Percentiles rank a stretch among this genome's conserved stretches.
phyloP scores from a whole-genome alignment of 768 basidiomycete genomes.

The Boletus speciosus region DNA sequence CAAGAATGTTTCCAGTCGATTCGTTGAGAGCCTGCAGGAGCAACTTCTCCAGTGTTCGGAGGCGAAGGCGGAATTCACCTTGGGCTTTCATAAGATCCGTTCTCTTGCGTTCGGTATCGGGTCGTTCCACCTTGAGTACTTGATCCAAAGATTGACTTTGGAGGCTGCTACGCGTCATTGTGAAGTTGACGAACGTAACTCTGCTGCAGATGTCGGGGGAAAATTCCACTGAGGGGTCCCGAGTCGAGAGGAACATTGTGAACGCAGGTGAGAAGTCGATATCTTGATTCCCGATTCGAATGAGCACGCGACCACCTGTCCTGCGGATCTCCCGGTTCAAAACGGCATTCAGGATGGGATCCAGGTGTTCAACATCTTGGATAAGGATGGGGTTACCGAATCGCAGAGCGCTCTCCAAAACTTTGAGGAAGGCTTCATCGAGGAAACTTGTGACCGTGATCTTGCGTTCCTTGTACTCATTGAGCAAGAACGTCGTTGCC shows the following conservation, averaged over 20 bases:
- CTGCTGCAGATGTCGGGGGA: constrained; percentile 98
- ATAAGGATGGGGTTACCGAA: constrained; percentile 98
- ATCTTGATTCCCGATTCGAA: constrained; percentile 94
- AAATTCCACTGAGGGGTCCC: constrained; percentile 97
- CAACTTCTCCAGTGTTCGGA: constrained; percentile 89
- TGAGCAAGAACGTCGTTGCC: constrained; percentile 89
- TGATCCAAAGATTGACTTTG: constrained; percentile 98
- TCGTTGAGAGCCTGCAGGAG: constrained; percentile 95
- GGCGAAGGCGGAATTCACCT: constrained; percentile 92
- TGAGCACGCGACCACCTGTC: constrained; percentile 95
- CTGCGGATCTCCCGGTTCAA: constrained; percentile 94
- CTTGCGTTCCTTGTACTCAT: constrained; percentile 94
- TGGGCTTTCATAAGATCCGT: constrained; percentile 98
- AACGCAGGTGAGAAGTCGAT: constrained; percentile 99
- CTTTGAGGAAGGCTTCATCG: constrained; percentile 98
- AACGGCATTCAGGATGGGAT: constrained; percentile 96
- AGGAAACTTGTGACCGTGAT: constrained; percentile 98
- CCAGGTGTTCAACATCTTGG: constrained; percentile 96
- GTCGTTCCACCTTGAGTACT: constrained; percentile 94
- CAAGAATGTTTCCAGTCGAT: constrained; percentile 93
- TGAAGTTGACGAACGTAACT: constrained; percentile 94
- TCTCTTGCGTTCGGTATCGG: constrained; percentile 92
- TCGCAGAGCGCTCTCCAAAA: constrained; percentile 95
- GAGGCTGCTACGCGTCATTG: constrained; percentile 97
- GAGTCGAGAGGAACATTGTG: constrained; percentile 97